These are phyloP conservation scores for Sextonia rubra DNA, from an alignment of 164 flowering plant species.

Conservation along the genomic window DNA sequence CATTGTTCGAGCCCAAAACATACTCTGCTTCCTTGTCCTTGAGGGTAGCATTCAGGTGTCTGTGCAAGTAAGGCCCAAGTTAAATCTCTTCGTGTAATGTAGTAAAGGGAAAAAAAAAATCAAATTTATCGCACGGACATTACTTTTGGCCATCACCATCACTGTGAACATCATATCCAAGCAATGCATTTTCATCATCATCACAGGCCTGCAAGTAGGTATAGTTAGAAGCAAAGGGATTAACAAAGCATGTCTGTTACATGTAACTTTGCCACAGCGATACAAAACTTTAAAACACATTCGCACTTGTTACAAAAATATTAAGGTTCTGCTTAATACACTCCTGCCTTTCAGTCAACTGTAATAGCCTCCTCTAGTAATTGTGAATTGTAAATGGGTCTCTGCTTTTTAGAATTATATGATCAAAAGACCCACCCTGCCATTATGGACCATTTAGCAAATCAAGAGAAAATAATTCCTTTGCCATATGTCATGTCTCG, in stretches of 20 bases:
- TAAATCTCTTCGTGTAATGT: no score
- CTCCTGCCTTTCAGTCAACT: neutral
- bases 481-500: no score
- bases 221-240: neutral
- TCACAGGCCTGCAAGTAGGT: constrained; percentile 61
- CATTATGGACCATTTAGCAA: no score
- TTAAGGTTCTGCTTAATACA: neutral
- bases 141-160: constrained; percentile 89
- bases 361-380: no score
- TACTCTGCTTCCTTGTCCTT: constrained; percentile 29
- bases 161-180: constrained; percentile 81
- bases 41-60: constrained; percentile 65
- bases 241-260: neutral
- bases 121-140: neutral
- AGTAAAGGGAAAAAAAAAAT: neutral
- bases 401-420: no score
- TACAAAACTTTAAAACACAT: neutral
- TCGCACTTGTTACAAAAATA: neutral
- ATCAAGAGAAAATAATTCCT: no score
- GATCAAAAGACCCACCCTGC: no score
- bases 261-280: neutral
- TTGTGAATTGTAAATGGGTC: no score
- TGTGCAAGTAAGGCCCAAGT: constrained; percentile 18
- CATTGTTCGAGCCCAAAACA: constrained; percentile 41
- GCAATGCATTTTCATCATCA: constrained; percentile 69